These are phyloP conservation scores for Helenozyma baotianmanensis DNA, from an alignment of 805 yeast species.

Conservation along the genomic window DNA sequence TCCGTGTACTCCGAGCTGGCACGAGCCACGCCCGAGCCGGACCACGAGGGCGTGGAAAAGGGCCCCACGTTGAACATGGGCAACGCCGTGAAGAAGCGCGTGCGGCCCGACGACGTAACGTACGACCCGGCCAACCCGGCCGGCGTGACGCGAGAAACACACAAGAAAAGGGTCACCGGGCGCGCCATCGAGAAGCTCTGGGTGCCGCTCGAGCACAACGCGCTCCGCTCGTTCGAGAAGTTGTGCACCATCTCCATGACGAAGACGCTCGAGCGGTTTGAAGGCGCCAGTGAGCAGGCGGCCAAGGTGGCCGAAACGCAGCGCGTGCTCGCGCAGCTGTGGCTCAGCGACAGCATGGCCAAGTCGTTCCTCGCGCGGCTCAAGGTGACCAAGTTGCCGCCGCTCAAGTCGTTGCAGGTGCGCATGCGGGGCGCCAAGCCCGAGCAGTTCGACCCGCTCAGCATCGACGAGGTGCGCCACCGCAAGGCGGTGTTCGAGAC, in stretches of 20 bases:
- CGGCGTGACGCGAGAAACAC: constrained; percentile 4
- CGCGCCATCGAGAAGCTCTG: constrained; percentile 14
- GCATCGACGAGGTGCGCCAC: constrained; percentile 12
- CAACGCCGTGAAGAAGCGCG: constrained; percentile 5
- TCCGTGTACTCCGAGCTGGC: constrained; percentile 10
- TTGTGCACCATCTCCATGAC: constrained; percentile 8
- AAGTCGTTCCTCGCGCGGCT: constrained; percentile 15
- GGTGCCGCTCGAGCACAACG: constrained; percentile 9
- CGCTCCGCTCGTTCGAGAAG: constrained; percentile 8
- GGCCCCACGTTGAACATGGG: constrained; percentile 3
- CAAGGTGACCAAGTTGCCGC: constrained; percentile 14
- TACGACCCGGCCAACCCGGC: constrained; percentile 1
- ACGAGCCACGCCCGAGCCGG: constrained; percentile 7
- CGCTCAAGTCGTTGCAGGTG: constrained; percentile 11
- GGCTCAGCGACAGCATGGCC: constrained; percentile 11
- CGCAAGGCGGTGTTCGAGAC: constrained; percentile 21
- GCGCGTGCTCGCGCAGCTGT: constrained; percentile 11
- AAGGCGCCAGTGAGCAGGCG: constrained; percentile 4
- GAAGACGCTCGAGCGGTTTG: constrained; percentile 11
- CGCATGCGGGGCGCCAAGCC: constrained; percentile 9
- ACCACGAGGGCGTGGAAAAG: neutral
- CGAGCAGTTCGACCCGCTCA: constrained; percentile 10
- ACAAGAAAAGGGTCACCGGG: constrained; percentile 8
- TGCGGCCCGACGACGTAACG: constrained; percentile 1
- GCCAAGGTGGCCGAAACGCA: constrained; percentile 13